A percentile compares a stretch with the other conserved stretches of the same genome.
phyloP scores from a whole-genome alignment of 2,329 filamentous ascomycete genomes.

The Pseudocercospora macadamiae region DNA sequence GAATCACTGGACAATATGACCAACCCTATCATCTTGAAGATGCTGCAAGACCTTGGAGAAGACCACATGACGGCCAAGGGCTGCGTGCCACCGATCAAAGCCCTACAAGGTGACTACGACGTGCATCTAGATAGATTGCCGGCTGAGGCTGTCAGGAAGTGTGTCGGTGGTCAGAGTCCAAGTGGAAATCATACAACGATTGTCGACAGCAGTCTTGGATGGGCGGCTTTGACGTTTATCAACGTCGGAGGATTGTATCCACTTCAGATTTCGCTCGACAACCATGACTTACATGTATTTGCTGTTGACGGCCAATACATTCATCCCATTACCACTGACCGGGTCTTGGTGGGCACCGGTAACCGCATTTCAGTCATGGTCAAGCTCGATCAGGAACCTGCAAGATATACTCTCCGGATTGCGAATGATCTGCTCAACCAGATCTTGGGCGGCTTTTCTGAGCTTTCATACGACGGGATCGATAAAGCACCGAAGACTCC shows the following conservation, averaged over 20 bases:
- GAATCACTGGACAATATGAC: conserved; percentile 49
- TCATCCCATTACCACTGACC: conserved; percentile 54
- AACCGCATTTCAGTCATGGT: conserved; percentile 58
- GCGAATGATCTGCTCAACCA: conserved; percentile 18
- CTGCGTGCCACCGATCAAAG: conserved; percentile 39
- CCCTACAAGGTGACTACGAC: conserved; percentile 44
- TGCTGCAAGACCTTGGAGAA: conserved; percentile 31
- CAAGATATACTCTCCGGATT: conserved; percentile 36
- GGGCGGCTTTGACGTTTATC: conserved; percentile 18
- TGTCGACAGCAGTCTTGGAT: conserved; percentile 24
- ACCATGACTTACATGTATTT: conserved; percentile 15
- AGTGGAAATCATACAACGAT: conserved; percentile 50
- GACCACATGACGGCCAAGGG: conserved; percentile 38
- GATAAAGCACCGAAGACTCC: conserved; percentile 35
- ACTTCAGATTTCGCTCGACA: conserved; percentile 47
- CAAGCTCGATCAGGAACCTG: conserved; percentile 48
- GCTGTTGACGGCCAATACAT: conserved; percentile 48
- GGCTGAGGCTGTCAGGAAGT: conserved; percentile 41
- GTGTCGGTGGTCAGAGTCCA: conserved; percentile 48
- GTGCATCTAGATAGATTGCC: conserved; percentile 35
- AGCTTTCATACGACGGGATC: conserved; percentile 41
- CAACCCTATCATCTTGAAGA: conserved; percentile 34
- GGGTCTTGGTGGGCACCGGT: conserved; percentile 54
- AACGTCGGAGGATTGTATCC: conserved; percentile 44
- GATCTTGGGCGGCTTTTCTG: conserved; percentile 18